Evolutionary conservation across 2,329 filamentous ascomycete genomes (phyloP).

Genomic region (Didymella segeticola): DNA sequence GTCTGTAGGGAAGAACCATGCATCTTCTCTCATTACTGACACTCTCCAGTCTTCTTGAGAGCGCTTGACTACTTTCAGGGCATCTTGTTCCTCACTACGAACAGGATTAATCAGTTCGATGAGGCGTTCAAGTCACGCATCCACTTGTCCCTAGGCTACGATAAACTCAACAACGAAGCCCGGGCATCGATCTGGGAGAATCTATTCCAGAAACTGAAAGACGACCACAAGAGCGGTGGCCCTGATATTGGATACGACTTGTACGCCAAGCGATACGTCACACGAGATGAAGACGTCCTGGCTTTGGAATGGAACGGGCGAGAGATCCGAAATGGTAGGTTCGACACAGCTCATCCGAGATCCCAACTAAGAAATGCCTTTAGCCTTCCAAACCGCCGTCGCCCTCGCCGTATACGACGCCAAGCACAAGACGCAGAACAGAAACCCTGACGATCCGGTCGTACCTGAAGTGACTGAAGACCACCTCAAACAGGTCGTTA

Average conservation of each 20-base stretch:
- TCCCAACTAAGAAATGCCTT: neutral
- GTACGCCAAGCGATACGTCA: conserved; percentile 25
- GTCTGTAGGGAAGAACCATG: neutral
- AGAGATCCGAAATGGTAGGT: conserved; percentile 39
- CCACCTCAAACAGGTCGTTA: neutral
- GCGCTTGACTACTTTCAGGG: conserved; percentile 50
- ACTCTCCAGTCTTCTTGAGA: conserved; percentile 39
- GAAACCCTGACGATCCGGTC: neutral
- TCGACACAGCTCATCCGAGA: neutral
- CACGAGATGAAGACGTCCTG: conserved; percentile 17
- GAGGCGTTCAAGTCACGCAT: conserved; percentile 88
- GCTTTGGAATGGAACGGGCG: conserved; percentile 37
- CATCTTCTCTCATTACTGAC: neutral
- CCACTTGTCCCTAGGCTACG: conserved; percentile 78
- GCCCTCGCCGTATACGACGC: conserved; percentile 2
- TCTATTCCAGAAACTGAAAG: conserved; percentile 28
- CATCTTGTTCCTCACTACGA: conserved; percentile 49
- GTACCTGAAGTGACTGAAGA: neutral
- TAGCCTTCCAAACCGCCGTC: conserved; percentile 5
- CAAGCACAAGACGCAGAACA: neutral
- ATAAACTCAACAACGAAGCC: conserved; percentile 18
- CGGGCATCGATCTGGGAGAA: conserved; percentile 30
- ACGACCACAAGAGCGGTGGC: conserved; percentile 12
- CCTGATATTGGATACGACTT: conserved; percentile 8
- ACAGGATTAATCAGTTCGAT: conserved; percentile 68